Conservation (phyloP, 495 filamentous ascomycete genomes). For the Lichenothelia convexa region DNA sequence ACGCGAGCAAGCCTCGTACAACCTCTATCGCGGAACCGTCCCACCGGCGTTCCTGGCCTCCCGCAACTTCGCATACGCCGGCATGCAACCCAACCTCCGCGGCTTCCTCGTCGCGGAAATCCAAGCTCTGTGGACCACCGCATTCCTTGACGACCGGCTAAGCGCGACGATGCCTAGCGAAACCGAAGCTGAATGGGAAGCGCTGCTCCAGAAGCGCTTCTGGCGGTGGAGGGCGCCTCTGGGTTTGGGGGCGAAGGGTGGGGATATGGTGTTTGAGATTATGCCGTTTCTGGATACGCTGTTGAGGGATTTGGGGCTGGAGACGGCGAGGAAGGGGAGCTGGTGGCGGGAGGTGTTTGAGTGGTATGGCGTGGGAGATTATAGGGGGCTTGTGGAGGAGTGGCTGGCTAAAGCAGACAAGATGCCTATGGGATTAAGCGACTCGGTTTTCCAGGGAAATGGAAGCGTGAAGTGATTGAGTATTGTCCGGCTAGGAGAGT, state of each 20-base stretch:
- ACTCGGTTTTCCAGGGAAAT: no score
- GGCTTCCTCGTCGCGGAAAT: conserved; percentile 11
- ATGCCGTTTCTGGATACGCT: conserved; percentile 63
- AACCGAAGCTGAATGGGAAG: conserved; percentile 30
- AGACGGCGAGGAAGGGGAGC: conserved; percentile 23
- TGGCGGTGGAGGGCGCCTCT: conserved; percentile 49
- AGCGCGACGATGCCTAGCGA: conserved; percentile 21
- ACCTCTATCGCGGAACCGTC: conserved; percentile 16
- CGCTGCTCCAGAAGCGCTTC: conserved; percentile 45
- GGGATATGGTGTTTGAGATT: conserved; percentile 59
- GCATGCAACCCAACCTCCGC: conserved; percentile 5
- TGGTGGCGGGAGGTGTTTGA: conserved; percentile 22
- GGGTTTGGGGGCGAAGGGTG: conserved; percentile 42
- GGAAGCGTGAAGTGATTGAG: no score
- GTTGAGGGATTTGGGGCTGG: conserved; percentile 45
- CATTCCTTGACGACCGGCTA: conserved; percentile 27
- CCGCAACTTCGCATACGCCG: conserved; percentile 13
- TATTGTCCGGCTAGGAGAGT: no score
- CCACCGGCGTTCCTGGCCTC: conserved; percentile 10
- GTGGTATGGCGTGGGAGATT: conserved; percentile 22
- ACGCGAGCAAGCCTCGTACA: no score
- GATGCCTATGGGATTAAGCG: no score
- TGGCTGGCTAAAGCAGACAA: no score
- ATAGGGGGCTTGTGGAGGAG: conserved; percentile 22
- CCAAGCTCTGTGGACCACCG: conserved; percentile 15